phyloP scores from a whole-genome alignment of 2,329 filamentous ascomycete genomes.

The Biscogniauxia sp. region DNA sequence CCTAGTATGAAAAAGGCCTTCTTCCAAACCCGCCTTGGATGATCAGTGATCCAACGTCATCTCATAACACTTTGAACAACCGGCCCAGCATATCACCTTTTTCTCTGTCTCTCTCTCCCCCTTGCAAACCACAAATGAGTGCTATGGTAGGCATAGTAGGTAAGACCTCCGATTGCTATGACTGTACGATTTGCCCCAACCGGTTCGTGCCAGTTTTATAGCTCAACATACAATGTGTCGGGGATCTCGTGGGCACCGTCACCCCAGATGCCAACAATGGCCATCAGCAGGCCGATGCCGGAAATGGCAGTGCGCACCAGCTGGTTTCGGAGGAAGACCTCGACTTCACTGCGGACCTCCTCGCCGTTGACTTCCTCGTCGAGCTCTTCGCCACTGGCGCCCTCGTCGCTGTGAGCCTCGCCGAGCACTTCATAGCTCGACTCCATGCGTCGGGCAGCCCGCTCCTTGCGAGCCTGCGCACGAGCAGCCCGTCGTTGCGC shows the following conservation, averaged over 20 bases:
- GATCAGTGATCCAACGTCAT: neutral
- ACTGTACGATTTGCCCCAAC: neutral
- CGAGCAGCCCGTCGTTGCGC: constrained; percentile 29
- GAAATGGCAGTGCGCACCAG: constrained; percentile 52
- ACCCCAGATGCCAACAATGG: constrained; percentile 65
- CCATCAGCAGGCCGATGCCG: constrained; percentile 57
- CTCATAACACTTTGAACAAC: neutral
- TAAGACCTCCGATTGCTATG: neutral
- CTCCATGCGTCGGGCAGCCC: constrained; percentile 53
- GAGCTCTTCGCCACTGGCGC: constrained; percentile 44
- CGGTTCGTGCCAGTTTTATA: constrained; percentile 9
- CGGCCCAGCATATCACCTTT: neutral
- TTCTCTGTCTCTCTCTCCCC: neutral
- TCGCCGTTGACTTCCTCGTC: constrained; percentile 56
- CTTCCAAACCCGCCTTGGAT: neutral
- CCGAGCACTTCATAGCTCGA: constrained; percentile 69
- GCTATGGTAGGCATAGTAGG: neutral
- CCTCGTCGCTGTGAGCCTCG: constrained; percentile 48
- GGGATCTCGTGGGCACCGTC: constrained; percentile 44
- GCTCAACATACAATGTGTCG: constrained; percentile 21
- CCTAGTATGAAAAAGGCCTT: neutral
- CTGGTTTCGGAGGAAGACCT: constrained; percentile 54
- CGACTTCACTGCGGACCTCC: constrained; percentile 56
- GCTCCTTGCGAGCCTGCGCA: constrained; percentile 29
- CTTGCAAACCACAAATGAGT: neutral